Evolutionary conservation across 345 rosid species (phyloP).

Genomic region (Pistacia vera): DNA sequence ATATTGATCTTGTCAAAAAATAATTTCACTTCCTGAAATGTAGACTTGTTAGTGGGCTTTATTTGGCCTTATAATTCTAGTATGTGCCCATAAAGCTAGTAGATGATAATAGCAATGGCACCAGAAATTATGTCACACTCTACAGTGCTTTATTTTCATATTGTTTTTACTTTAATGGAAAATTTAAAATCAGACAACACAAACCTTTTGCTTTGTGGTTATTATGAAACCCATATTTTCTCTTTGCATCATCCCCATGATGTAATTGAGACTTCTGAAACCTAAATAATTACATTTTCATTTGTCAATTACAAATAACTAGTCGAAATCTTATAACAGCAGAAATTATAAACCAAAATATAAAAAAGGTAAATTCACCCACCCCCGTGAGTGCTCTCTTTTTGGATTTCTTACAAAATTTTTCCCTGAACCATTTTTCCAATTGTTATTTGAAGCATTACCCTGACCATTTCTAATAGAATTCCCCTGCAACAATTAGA

Average conservation of each 20-base stretch:
- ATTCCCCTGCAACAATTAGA: slow-evolving; percentile 41
- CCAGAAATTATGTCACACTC: background rate
- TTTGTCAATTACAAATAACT: slow-evolving; percentile 17
- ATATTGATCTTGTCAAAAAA: background rate
- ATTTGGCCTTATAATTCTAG: background rate
- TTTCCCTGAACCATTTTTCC: slow-evolving; percentile 41
- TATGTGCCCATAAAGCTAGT: background rate
- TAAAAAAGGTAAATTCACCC: slow-evolving; percentile 22
- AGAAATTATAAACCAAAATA: slow-evolving; percentile 15
- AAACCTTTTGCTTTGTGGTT: slow-evolving; percentile 53
- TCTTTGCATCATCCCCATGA: slow-evolving; percentile 45
- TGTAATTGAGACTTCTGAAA: slow-evolving; percentile 52
- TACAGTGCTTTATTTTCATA: background rate
- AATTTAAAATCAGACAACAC: slow-evolving; percentile 6
- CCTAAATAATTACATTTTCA: slow-evolving; percentile 39
- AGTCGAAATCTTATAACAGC: background rate
- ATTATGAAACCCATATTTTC: slow-evolving; percentile 46
- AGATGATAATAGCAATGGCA: background rate
- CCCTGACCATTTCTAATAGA: slow-evolving; percentile 24
- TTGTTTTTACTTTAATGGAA: background rate
- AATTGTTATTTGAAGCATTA: slow-evolving; percentile 30
- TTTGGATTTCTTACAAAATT: slow-evolving; percentile 33
- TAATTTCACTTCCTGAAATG: background rate
- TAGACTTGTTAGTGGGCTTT: background rate
- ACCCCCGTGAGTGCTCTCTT: slow-evolving; percentile 48